A percentile compares a stretch with the other conserved stretches of the same genome.
These are phyloP conservation scores for Kodamaea hsintzibuensis DNA, from an alignment of 805 yeast genomes.

Conservation along the genomic window DNA sequence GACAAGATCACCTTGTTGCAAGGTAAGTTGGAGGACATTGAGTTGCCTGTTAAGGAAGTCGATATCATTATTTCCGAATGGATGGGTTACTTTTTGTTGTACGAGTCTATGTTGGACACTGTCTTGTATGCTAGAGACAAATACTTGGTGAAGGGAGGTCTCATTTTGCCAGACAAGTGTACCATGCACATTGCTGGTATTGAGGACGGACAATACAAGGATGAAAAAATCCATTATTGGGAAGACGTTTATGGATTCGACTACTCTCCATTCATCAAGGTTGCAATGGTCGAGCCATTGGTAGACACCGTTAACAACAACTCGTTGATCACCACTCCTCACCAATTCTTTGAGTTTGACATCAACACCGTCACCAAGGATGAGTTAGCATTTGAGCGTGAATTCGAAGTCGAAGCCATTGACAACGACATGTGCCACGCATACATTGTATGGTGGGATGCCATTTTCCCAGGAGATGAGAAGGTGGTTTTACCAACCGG, in stretches of 20 bases:
- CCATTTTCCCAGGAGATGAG: slow-evolving; percentile 75
- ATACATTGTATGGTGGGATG: slow-evolving; percentile 91
- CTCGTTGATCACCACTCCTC: slow-evolving; percentile 70
- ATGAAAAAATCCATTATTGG: slow-evolving; percentile 92
- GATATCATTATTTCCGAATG: slow-evolving; percentile 96
- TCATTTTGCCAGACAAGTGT: slow-evolving; percentile 93
- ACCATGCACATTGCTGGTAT: slow-evolving; percentile 86
- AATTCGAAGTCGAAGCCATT: slow-evolving; percentile 71
- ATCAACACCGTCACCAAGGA: slow-evolving; percentile 84
- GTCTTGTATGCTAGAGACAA: slow-evolving; percentile 92
- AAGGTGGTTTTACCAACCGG: slow-evolving; percentile 86
- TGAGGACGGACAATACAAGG: slow-evolving; percentile 90
- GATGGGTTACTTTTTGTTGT: slow-evolving; percentile 98
- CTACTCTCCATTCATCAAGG: slow-evolving; percentile 82
- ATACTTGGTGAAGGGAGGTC: slow-evolving; percentile 79
- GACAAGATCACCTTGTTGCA: slow-evolving; percentile 85
- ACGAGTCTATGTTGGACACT: slow-evolving; percentile 97
- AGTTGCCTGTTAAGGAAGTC: slow-evolving; percentile 80
- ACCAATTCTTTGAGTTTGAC: slow-evolving; percentile 76
- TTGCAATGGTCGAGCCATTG: slow-evolving; percentile 90
- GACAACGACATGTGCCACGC: slow-evolving; percentile 87
- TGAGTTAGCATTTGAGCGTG: slow-evolving; percentile 72
- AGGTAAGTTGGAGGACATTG: slow-evolving; percentile 94
- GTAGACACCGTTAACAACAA: slow-evolving; percentile 89
- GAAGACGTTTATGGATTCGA: slow-evolving; percentile 97